These are phyloP conservation scores for Starmera dryadoides DNA, from an alignment of 805 yeast species.

Conservation along the genomic window DNA sequence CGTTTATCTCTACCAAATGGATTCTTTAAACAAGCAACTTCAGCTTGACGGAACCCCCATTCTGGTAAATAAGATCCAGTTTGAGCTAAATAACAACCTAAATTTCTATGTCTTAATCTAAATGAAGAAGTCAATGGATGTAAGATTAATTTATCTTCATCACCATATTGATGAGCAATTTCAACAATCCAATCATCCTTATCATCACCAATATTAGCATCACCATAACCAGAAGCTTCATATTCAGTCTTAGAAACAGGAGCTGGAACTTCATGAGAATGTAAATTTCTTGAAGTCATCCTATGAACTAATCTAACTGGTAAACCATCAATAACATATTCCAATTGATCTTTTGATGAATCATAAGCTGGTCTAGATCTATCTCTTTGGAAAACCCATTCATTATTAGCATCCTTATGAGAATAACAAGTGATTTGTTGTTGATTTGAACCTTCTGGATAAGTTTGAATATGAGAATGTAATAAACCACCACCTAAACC, in stretches of 20 bases:
- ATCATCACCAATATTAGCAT: constrained; percentile 58
- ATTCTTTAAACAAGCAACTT: constrained; percentile 58
- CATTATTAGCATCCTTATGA: constrained; percentile 80
- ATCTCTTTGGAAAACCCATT: constrained; percentile 64
- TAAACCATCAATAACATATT: constrained; percentile 50
- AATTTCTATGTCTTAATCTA: constrained; percentile 52
- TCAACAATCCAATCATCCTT: constrained; percentile 92
- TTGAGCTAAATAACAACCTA: constrained; percentile 76
- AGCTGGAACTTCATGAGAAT: constrained; percentile 75
- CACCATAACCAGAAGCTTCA: constrained; percentile 90
- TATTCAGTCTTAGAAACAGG: constrained; percentile 58
- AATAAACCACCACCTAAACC: constrained; percentile 71
- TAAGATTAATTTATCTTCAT: constrained; percentile 43
- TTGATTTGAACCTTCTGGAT: constrained; percentile 89
- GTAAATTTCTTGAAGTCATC: constrained; percentile 65
- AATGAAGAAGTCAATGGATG: constrained; percentile 77
- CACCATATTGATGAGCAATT: constrained; percentile 43
- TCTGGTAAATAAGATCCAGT: constrained; percentile 62
- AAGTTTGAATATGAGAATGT: constrained; percentile 82
- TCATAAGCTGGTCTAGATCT: constrained; percentile 24
- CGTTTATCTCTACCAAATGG: constrained; percentile 72
- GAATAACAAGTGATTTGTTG: constrained; percentile 94
- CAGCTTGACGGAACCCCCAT: constrained; percentile 85
- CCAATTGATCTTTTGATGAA: constrained; percentile 15
- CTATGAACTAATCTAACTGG: constrained; percentile 66